These are phyloP conservation scores for Mucor mucedo DNA, from an alignment of 371 early-diverging fungal genomes.

Conservation along the genomic window DNA sequence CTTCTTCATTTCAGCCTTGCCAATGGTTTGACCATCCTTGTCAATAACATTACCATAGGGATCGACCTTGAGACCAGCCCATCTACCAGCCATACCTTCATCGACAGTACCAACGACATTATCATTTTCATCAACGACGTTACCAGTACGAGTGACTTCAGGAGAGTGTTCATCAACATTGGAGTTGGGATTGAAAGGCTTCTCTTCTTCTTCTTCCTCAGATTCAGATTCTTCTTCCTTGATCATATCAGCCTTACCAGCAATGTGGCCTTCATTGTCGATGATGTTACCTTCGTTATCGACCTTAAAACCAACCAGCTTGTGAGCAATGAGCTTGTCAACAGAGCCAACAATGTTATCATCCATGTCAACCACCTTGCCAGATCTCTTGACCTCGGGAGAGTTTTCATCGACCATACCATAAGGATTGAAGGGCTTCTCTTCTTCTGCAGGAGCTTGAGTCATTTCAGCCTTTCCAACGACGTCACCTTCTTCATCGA, in stretches of 20 bases:
- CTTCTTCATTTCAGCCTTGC: constrained; percentile 28
- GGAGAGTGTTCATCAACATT: constrained; percentile 30
- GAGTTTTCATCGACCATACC: constrained; percentile 14
- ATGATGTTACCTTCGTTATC: constrained; percentile 22
- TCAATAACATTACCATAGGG: constrained; percentile 33
- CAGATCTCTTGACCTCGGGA: constrained; percentile 22
- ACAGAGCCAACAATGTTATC: constrained; percentile 20
- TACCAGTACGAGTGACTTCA: constrained; percentile 32
- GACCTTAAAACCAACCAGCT: constrained; percentile 16
- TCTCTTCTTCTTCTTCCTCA: constrained; percentile 13
- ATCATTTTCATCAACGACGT: constrained; percentile 27
- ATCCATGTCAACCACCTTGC: constrained; percentile 27
- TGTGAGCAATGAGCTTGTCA: constrained; percentile 19
- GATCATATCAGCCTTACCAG: constrained; percentile 18
- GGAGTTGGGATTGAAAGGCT: constrained; percentile 26
- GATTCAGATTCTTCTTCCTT: constrained; percentile 3
- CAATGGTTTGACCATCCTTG: constrained; percentile 31
- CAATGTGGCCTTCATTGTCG: constrained; percentile 23
- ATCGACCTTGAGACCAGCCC: constrained; percentile 27
- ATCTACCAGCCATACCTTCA: constrained; percentile 20
- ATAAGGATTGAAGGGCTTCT: constrained; percentile 15
- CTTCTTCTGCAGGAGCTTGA: constrained; percentile 1
- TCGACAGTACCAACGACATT: constrained; percentile 31
- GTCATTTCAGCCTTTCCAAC: constrained; percentile 17
- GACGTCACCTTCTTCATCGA: constrained; percentile 10